Conservation (phyloP, 2,329 filamentous ascomycete genomes). For the Dactylellina haptotyla region DNA sequence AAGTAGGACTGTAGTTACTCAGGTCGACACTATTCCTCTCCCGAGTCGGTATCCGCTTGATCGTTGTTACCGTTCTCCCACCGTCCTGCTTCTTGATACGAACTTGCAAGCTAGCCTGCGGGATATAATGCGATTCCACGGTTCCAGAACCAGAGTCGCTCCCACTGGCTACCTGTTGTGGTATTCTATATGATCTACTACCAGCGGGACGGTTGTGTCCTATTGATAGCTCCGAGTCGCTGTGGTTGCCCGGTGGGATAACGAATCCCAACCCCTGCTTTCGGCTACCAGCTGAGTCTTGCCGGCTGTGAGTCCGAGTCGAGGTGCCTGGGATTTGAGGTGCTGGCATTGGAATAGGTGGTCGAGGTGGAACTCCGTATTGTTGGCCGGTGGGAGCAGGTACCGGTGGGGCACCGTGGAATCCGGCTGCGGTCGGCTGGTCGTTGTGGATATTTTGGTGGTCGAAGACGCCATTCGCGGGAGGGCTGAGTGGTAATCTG, state of each 20-base stretch:
- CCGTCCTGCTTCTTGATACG: constrained; percentile 53
- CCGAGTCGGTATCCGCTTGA: constrained; percentile 48
- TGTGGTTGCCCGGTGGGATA: constrained; percentile 29
- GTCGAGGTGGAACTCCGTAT: constrained; percentile 29
- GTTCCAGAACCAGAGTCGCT: constrained; percentile 35
- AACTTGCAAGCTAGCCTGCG: constrained; percentile 46
- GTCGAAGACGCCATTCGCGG: constrained; percentile 20
- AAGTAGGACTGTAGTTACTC: constrained; percentile 13
- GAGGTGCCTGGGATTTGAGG: constrained; percentile 19
- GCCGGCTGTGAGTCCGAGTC: constrained; percentile 37
- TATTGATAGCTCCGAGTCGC: constrained; percentile 42
- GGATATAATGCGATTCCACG: constrained; percentile 25
- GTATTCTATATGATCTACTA: constrained; percentile 45
- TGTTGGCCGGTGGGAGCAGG: constrained; percentile 6
- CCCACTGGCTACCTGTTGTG: constrained; percentile 42
- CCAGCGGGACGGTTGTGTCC: constrained; percentile 44
- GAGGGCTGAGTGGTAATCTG: constrained; percentile 28
- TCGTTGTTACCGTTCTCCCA: constrained; percentile 48
- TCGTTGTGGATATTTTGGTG: constrained; percentile 47
- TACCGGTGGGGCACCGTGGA: constrained; percentile 1
- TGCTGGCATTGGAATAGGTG: constrained; percentile 24
- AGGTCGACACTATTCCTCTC: constrained; percentile 33
- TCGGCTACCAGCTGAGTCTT: constrained; percentile 24
- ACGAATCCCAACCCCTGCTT: constrained; percentile 29
- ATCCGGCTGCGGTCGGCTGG: constrained; percentile 17